phyloP scores from a whole-genome alignment of 2,329 filamentous ascomycete genomes.

The Sporothrix sp. region DNA sequence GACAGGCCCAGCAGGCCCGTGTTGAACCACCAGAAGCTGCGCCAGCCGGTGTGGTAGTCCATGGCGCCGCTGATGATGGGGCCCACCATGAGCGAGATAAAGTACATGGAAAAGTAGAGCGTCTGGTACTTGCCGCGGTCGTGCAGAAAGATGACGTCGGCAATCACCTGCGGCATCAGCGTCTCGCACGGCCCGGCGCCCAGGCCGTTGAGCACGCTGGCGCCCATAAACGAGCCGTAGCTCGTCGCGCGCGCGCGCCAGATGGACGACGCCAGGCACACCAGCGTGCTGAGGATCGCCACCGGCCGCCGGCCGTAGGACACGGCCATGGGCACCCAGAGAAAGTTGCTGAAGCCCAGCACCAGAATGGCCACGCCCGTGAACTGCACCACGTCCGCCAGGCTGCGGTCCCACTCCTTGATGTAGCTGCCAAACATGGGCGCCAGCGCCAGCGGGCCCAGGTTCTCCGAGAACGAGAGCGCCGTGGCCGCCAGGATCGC shows the following conservation, averaged over 20 bases:
- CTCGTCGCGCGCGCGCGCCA: conserved; percentile 46
- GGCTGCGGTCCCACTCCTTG: conserved; percentile 41
- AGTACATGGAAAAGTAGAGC: conserved; percentile 51
- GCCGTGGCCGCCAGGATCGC: conserved; percentile 25
- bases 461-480: conserved; percentile 34
- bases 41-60: conserved; percentile 48
- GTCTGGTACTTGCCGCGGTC: conserved; percentile 48
- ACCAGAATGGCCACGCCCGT: conserved; percentile 38
- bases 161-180: conserved; percentile 51
- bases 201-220: conserved; percentile 51
- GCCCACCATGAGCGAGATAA: conserved; percentile 47
- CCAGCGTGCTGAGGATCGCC: conserved; percentile 33
- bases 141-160: conserved; percentile 56
- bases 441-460: conserved; percentile 31
- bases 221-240: conserved; percentile 56
- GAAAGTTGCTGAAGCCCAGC: conserved; percentile 41
- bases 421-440: conserved; percentile 52
- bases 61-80: conserved; percentile 41
- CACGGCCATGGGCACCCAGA: conserved; percentile 39
- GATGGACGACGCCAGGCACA: conserved; percentile 36
- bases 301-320: conserved; percentile 39
- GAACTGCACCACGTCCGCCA: conserved; percentile 42
- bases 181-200: conserved; percentile 54
- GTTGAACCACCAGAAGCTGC: conserved; percentile 59
- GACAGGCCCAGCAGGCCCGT: conserved; percentile 42